Conservation (phyloP, 306 rosid species). For the Cyclanthera cordifolia region DNA sequence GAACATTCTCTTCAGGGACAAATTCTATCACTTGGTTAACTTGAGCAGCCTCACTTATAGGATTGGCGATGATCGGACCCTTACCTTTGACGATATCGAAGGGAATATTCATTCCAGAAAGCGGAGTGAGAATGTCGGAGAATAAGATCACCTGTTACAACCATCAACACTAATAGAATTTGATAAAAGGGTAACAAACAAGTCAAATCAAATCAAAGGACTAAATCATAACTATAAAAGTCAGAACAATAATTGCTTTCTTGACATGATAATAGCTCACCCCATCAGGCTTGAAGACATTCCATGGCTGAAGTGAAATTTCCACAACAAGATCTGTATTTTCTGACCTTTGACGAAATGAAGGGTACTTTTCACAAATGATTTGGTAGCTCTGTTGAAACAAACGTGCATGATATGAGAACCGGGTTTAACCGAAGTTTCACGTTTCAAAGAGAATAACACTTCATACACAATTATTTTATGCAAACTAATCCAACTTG, state of each 20-base stretch:
- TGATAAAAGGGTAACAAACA: conserved; percentile 2
- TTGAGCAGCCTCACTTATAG: conserved; percentile 48
- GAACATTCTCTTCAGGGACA: conserved; percentile 86
- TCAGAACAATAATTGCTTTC: background rate
- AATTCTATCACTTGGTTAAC: conserved; percentile 74
- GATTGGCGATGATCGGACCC: conserved; percentile 82
- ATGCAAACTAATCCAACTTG: background rate
- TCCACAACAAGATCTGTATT: conserved; percentile 89
- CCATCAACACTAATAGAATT: conserved; percentile 11
- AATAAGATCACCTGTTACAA: conserved; percentile 74
- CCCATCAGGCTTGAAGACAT: conserved; percentile 93
- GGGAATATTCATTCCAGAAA: conserved; percentile 95
- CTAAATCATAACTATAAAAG: background rate
- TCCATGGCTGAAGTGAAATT: conserved; percentile 92
- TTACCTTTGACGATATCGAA: conserved; percentile 94
- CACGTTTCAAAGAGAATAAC: background rate
- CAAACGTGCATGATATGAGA: conserved; percentile 20
- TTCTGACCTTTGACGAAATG: conserved; percentile 92
- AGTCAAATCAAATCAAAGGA: background rate
- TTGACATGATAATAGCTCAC: conserved; percentile 27
- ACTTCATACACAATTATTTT: background rate
- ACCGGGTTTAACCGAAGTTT: background rate
- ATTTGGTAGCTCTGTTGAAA: conserved; percentile 69
- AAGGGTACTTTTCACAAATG: conserved; percentile 80
- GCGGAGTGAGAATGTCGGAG: conserved; percentile 95